Base-by-base conservation (phyloP, 2,329 filamentous ascomycete species). In the Sporothrix variecibatus region DNA sequence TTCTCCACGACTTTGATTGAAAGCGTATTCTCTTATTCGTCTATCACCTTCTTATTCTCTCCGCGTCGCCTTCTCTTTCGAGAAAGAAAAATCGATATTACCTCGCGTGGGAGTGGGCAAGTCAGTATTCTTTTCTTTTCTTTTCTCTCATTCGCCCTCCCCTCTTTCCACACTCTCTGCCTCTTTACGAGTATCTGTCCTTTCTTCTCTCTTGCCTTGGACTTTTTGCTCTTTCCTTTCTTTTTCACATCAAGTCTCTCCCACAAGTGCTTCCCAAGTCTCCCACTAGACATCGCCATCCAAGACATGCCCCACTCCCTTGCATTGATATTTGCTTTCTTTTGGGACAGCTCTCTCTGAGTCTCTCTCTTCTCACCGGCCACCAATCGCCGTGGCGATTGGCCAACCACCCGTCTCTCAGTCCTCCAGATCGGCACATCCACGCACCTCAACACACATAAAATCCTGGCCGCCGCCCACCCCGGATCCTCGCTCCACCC, bases 271-370 rank as follows among this genome's bases (percentile, higher is more conserved):
- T 43, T 15, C 43, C 43, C 43, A 17, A 49, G 43, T 26, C 31
- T 23, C 43, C 20, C 64, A 26, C 65, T 51, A 68, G 26, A 68
- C 65, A n/a, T 51, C 65, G 65, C 40, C 43, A 68, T 68, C 62
- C 62, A 67, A 67, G 62, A 67, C 62, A 67, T 23, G 28, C 17
- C 7, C 51, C 69, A 53, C 51, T 53, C 69, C 69, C 69, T 70
- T 71, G 51, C 69, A 58, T 60, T 20, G 46, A 2, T n/a, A 38
- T 40, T 56, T 49, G 23, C 46, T 40, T 70, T 56, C 31, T 40
- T 70, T 70, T 65, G 31, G 28, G 31, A 23, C 20, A 9, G 38
- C 20, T 43, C n/a, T 46, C 7, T 12, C 51, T 26, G 8, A 11
- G n/a, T 56, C 23, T 26, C 51, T 56, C 51, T n/a, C n/a, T 53